A percentile compares a stretch with the other conserved stretches of the same genome.
Evolutionary conservation across 352 stramenopile species (phyloP).

Genomic region (Globisporangium carolinianum): DNA sequence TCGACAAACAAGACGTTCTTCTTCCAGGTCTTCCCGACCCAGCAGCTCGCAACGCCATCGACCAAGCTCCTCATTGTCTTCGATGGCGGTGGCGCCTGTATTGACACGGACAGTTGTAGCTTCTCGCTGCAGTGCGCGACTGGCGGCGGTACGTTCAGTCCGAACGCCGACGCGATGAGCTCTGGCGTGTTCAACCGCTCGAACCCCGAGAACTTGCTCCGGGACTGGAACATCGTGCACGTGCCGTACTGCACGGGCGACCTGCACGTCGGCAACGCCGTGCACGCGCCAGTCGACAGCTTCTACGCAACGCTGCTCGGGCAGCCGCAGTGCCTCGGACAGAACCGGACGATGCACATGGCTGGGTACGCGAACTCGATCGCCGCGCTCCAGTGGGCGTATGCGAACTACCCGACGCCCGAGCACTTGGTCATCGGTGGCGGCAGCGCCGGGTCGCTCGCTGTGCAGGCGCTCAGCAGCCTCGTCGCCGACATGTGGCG

Average conservation of each 20-base stretch:
- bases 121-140: slow-evolving; percentile 50
- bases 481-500: slow-evolving; percentile 47
- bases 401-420: slow-evolving; percentile 48
- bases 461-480: slow-evolving; percentile 29
- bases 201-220: slow-evolving; percentile 48
- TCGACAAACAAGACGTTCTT: slow-evolving; percentile 25
- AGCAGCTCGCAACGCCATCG: slow-evolving; percentile 11
- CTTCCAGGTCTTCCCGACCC: slow-evolving; percentile 37
- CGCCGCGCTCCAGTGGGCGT: slow-evolving; percentile 49
- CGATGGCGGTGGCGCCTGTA: slow-evolving; percentile 49
- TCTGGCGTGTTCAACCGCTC: slow-evolving; percentile 39
- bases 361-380: slow-evolving; percentile 63
- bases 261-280: slow-evolving; percentile 44
- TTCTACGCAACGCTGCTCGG: slow-evolving; percentile 11
- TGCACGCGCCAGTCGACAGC: slow-evolving; percentile 9
- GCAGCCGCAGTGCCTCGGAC: slow-evolving; percentile 18
- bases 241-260: slow-evolving; percentile 71
- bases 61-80: slow-evolving; percentile 57
- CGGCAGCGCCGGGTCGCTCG: slow-evolving; percentile 47
- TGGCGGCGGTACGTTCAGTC: slow-evolving; percentile 30
- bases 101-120: slow-evolving; percentile 46
- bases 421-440: slow-evolving; percentile 43
- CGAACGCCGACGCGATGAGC: slow-evolving; percentile 29
- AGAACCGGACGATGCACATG: slow-evolving; percentile 41
- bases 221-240: slow-evolving; percentile 68